Percentiles rank a stretch among this genome's conserved stretches.
phyloP scores from a whole-genome alignment of 768 basidiomycete genomes.

The Amanita polypyramis region DNA sequence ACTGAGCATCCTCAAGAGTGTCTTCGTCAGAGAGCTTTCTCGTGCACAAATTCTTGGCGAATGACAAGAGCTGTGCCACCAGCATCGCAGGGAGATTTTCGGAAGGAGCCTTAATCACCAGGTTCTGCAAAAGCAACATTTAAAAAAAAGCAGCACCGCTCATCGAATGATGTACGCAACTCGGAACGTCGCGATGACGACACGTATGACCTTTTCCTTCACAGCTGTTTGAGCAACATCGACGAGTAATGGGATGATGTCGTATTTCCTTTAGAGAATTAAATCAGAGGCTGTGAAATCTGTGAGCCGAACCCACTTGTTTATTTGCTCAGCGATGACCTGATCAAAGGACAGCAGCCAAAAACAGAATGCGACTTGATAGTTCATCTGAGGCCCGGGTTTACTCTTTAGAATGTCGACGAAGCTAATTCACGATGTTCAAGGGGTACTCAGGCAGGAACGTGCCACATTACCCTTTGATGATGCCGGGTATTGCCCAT shows the following conservation, averaged over 20 bases:
- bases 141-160: neutral
- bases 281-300: neutral
- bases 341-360: conserved; percentile 93
- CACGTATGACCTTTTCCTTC: conserved; percentile 95
- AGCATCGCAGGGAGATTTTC: conserved; percentile 92
- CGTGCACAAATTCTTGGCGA: conserved; percentile 69
- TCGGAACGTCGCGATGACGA: conserved; percentile 85
- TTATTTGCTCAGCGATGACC: conserved; percentile 74
- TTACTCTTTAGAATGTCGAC: conserved; percentile 75
- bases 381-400: conserved; percentile 88
- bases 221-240: conserved; percentile 81
- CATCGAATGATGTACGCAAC: conserved; percentile 26
- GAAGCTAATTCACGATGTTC: conserved; percentile 36
- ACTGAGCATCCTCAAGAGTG: conserved; percentile 83
- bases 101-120: conserved; percentile 79
- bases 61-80: conserved; percentile 77
- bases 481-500: conserved; percentile 64
- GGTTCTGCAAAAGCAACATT: conserved; percentile 44
- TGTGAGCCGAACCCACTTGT: conserved; percentile 46
- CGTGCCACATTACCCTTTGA: conserved; percentile 42
- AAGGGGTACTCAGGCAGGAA: neutral
- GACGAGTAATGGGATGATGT: conserved; percentile 77
- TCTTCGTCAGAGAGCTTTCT: conserved; percentile 96
- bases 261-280: conserved; percentile 55
- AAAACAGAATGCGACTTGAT: conserved; percentile 86